Percentiles rank a stretch among this genome's conserved stretches.
Conservation (phyloP, 2,329 filamentous ascomycete species). For the Beauveria varroae region DNA sequence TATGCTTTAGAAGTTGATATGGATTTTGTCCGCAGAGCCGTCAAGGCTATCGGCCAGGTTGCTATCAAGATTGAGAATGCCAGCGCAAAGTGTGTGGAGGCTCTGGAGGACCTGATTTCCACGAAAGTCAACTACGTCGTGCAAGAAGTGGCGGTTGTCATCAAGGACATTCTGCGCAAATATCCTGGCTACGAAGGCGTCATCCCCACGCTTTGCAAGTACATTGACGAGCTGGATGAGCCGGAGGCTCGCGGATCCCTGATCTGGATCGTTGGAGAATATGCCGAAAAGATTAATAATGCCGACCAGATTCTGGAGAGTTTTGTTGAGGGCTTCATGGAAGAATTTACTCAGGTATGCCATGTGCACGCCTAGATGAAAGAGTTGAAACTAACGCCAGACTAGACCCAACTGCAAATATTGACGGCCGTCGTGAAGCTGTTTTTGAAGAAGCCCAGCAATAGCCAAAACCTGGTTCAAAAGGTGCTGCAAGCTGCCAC, state of each 20-base stretch:
- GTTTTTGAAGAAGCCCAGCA: conserved; percentile 93
- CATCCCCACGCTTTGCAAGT: conserved; percentile 90
- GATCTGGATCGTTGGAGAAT: conserved; percentile 99
- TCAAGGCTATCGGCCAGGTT: conserved; percentile 94
- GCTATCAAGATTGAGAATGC: conserved; percentile 97
- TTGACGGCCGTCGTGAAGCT: conserved; percentile 95
- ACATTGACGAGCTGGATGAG: conserved; percentile 95
- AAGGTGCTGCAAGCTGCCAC: conserved; percentile 91
- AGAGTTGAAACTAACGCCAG: neutral
- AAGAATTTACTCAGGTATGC: conserved; percentile 87
- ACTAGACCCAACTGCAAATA: conserved; percentile 91
- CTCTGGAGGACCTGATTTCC: conserved; percentile 85
- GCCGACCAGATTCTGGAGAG: conserved; percentile 88
- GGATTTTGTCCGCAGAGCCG: conserved; percentile 92
- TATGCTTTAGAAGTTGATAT: conserved; percentile 98
- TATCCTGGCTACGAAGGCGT: conserved; percentile 98
- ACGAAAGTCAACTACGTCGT: conserved; percentile 99
- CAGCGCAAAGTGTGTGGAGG: conserved; percentile 92
- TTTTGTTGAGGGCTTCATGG: conserved; percentile 90
- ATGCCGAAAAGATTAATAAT: conserved; percentile 98
- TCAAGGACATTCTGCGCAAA: conserved; percentile 96
- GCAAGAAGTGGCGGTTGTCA: conserved; percentile 96
- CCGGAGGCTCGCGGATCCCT: conserved; percentile 82
- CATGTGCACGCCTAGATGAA: neutral
- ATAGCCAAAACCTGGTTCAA: conserved; percentile 83